Evolutionary conservation across 1,284 basidiomycete species (phyloP), one percentile per base, ranked within the genome.

Genomic region (Apiotrichum sp.): DNA sequence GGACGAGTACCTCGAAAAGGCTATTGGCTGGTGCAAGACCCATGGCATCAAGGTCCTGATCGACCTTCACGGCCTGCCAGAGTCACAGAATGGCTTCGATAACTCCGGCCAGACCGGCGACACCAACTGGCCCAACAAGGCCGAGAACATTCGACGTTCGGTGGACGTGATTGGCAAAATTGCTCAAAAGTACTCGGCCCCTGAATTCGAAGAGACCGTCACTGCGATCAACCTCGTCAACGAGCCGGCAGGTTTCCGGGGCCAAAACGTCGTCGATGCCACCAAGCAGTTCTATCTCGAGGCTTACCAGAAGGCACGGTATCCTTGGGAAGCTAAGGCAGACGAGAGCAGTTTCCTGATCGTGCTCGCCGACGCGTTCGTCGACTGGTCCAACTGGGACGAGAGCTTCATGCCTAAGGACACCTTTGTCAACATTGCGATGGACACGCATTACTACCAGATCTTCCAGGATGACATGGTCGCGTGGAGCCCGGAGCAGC

Each of bases 131-230:
- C 85, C 88, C 14, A 80, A 80, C 2, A 81, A 82, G 55, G 76
- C 80, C 56, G 47, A 51, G n/a, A 96, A 96, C 65, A 90, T 87
- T 16, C 88, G 96, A 70, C 84, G 93, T 31, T 81, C 87, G 22
- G 80, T 96, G 51, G 87, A 95, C 71, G 87, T 89, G 67, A 88
- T 96, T 62, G 84, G 90, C 47, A 84, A 88, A 61, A 71, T 97
- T 50, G 83, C 89, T 31, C 88, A 96, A 76, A 96, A 93, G 75
- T 90, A 96, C 66, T 86, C 86, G 13, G 89, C 93, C 69, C 87
- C 88, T 6, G 82, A 96, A 71, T 93, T 93, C 64, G 67, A 78
- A 56, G 81, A 88, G 69, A 88, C 93, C 40, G 83, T 95, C 33
- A 80, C 83, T 14, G 85, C 93, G 79, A 91, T 72, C 52, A 68